A percentile compares a stretch with the other conserved stretches of the same genome.
Evolutionary conservation across 75 land plant genomes (phyloP).

Genomic region (Isoetes taiwanensis): DNA sequence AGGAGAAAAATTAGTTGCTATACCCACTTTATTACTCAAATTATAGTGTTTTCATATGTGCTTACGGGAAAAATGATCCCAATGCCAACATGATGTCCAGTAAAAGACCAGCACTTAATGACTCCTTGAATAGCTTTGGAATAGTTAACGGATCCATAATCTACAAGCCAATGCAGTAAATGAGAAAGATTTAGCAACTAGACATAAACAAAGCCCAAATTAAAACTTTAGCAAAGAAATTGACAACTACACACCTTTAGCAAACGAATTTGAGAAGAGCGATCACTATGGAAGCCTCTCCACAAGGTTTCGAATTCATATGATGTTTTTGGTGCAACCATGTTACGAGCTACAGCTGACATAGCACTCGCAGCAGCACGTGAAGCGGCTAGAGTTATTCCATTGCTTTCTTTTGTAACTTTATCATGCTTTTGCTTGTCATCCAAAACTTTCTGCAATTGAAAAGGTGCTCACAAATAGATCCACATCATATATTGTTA

Average conservation of each 20-base stretch:
- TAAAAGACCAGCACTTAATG: conserved; percentile 48
- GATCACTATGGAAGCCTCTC: conserved; percentile 54
- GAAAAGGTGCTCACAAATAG: too few species aligned
- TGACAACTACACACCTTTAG: conserved; percentile 56
- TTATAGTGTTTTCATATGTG: too few species aligned
- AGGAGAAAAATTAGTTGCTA: conserved; percentile 8
- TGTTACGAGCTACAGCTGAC: conserved; percentile 40
- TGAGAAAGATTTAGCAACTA: too few species aligned
- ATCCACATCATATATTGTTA: too few species aligned
- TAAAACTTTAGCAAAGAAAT: background rate
- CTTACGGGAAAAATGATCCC: conserved; percentile 48
- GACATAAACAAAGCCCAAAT: background rate
- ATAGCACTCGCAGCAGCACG: conserved; percentile 56
- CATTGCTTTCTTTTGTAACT: too few species aligned
- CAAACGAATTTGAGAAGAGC: conserved; percentile 35
- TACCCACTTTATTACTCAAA: too few species aligned
- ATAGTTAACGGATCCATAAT: conserved; percentile 38
- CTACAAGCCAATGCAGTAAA: too few species aligned
- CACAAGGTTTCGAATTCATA: conserved; percentile 87
- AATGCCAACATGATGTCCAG: conserved; percentile 53
- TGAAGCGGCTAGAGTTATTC: conserved; percentile 50
- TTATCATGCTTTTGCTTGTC: too few species aligned
- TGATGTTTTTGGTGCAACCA: conserved; percentile 66
- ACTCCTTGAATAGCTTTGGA: conserved; percentile 69
- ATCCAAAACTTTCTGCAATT: too few species aligned